A percentile compares a stretch with the other conserved stretches of the same genome.
Conservation (phyloP, 495 filamentous ascomycete genomes). For the Chaetomium cochliodes region DNA sequence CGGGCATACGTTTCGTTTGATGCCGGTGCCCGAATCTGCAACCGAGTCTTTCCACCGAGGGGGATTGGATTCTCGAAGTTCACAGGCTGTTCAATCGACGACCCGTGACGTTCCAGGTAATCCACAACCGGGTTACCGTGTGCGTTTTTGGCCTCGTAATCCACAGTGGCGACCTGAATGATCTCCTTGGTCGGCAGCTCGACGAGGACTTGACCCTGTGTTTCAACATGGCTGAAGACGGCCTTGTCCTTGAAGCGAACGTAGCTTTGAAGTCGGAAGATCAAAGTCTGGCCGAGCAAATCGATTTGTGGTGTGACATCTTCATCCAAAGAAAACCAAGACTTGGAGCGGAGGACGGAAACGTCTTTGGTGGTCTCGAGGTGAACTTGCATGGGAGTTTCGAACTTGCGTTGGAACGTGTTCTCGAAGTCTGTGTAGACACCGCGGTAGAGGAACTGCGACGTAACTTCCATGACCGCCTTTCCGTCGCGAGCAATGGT, state of each 20-base stretch:
- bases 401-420: conserved; percentile 95
- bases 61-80: conserved; percentile 98
- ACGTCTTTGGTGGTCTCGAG: conserved; percentile 84
- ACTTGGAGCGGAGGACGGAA: conserved; percentile 89
- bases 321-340: conserved; percentile 83
- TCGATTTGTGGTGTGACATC: conserved; percentile 68
- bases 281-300: conserved; percentile 85
- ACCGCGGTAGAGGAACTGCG: conserved; percentile 95
- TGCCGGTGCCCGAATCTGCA: conserved; percentile 84
- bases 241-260: conserved; percentile 92
- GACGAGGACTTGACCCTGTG: conserved; percentile 84
- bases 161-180: conserved; percentile 91
- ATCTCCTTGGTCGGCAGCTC: conserved; percentile 97
- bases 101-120: conserved; percentile 88
- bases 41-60: conserved; percentile 83
- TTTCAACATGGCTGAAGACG: conserved; percentile 90
- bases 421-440: conserved; percentile 91
- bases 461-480: conserved; percentile 97
- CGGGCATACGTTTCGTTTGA: conserved; percentile 97
- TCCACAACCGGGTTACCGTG: conserved; percentile 97
- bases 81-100: conserved; percentile 92
- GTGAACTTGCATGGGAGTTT: conserved; percentile 93
- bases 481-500: conserved; percentile 84
- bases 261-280: conserved; percentile 91
- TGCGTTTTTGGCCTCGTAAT: conserved; percentile 84